phyloP scores from a whole-genome alignment of 768 basidiomycete species.

The Cystofilobasidium bisporidii region DNA sequence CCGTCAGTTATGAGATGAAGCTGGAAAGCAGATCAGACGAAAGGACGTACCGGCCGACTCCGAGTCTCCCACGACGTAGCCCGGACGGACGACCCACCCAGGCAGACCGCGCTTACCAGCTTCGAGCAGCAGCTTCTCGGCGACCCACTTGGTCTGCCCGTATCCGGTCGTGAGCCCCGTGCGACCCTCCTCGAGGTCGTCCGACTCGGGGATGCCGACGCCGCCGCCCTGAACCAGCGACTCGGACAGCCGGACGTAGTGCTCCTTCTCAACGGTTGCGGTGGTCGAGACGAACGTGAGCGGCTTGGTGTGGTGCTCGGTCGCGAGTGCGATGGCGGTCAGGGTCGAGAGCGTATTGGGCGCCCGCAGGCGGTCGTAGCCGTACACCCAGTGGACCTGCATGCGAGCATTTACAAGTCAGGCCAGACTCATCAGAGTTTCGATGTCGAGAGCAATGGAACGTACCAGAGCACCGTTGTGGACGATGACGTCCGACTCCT shows the following conservation, averaged over 20 bases:
- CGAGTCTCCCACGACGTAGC: conserved; percentile 93
- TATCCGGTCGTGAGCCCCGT: conserved; percentile 74
- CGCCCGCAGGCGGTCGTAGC: conserved; percentile 81
- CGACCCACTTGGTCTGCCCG: conserved; percentile 97
- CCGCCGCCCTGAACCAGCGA: conserved; percentile 45
- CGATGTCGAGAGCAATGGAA: conserved; percentile 23
- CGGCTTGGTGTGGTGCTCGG: conserved; percentile 58
- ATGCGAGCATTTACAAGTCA: no score
- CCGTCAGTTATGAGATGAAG: neutral
- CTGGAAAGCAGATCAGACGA: no score
- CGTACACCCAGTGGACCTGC: conserved; percentile 98
- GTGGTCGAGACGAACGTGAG: conserved; percentile 92
- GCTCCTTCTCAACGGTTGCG: conserved; percentile 81
- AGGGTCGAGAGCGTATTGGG: conserved; percentile 90
- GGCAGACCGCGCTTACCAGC: conserved; percentile 75
- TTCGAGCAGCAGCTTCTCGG: conserved; percentile 85
- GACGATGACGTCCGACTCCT: conserved; percentile 68
- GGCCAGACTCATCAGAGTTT: neutral
- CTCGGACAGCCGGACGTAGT: conserved; percentile 82
- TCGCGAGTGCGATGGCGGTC: conserved; percentile 60
- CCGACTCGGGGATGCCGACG: conserved; percentile 68
- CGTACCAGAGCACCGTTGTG: conserved; percentile 95
- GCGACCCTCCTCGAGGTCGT: conserved; percentile 78
- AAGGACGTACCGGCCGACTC: conserved; percentile 62
- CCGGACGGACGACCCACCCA: conserved; percentile 81